Evolutionary conservation across 495 filamentous ascomycete species (phyloP), one percentile per base, ranked within the genome.

Genomic region (Aspergillus nidulans): DNA sequence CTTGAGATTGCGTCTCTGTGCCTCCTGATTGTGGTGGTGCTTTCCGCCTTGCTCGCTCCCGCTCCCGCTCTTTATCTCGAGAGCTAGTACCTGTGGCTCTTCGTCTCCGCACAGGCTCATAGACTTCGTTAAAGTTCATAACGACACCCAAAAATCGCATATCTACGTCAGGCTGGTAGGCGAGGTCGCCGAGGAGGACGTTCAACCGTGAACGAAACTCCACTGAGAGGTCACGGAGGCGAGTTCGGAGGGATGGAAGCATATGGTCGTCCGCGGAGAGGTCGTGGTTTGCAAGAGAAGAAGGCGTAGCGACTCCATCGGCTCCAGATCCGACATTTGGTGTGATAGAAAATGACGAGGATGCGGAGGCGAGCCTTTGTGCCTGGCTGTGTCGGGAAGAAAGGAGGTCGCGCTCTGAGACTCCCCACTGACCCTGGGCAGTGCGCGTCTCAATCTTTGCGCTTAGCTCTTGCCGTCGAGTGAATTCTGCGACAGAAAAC

Each of bases 41-140:
- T 21, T 57, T 68, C 13, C 66, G 60, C 47, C 65, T 73, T 6
- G 64, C 64, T 41, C 65, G 67, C n/a, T 34, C 30, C 2, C 30
- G 30, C 2, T 77, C 30, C 2, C 30, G 30, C 2, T 77, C 72
- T 36, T 67, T 71, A 40, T 78, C 74, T 56, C 30, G 65, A 53
- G 66, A 60, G 46, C 55, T 70, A 1, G 46, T 52, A 10, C 57
- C 61, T 41, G 60, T 36, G 12, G 65, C 59, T 39, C 74, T 68
- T 67, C 85, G 80, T 69, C 83, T 76, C 54, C 83, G 79, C 41
- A 82, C 79, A 3, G 88, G 87, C 68, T 87, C 78, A 71, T 97
- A 97, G 7, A 96, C 90, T 69, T 97, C 92, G 69, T 99, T 99
- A 67, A 99, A 99, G 66, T 97, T 99, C 90, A 99, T 95, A 19